A percentile compares a stretch with the other conserved stretches of the same genome.
Conservation (phyloP, 257 asterid genomes). For the Nemophila menziesii region DNA sequence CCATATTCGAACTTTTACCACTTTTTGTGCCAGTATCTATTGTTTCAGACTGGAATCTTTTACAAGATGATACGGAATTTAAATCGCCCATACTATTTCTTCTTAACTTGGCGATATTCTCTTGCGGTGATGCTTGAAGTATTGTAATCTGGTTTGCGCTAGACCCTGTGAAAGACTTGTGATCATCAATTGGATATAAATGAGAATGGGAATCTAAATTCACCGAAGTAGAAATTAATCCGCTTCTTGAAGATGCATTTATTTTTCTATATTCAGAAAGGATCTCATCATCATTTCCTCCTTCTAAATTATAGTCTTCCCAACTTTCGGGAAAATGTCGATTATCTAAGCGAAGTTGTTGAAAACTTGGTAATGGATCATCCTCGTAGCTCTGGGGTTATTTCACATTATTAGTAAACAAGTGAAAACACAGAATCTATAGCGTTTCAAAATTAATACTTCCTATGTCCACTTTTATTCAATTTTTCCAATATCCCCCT, state of each 20-base stretch:
- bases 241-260: constrained; percentile 36
- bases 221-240: constrained; percentile 13
- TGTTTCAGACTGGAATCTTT: constrained; percentile 51
- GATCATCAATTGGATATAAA: constrained; percentile 33
- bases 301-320: constrained; percentile 36
- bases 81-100: constrained; percentile 62
- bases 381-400: constrained; percentile 69
- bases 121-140: constrained; percentile 31
- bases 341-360: constrained; percentile 33
- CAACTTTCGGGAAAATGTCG: constrained; percentile 42
- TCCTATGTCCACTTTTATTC: no score
- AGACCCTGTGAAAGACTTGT: constrained; percentile 33
- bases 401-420: constrained; percentile 2
- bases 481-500: no score
- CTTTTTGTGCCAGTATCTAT: constrained; percentile 32
- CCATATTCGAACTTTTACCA: constrained; percentile 35
- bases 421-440: neutral
- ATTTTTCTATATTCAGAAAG: constrained; percentile 39
- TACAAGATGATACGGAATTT: constrained; percentile 50
- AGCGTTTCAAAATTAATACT: neutral
- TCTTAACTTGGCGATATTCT: constrained; percentile 34
- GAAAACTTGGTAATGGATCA: constrained; percentile 58
- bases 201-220: constrained; percentile 27
- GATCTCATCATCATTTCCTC: constrained; percentile 24
- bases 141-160: constrained; percentile 17